Conservation (phyloP, 345 rosid species). For the Rubroshorea leprosula region DNA sequence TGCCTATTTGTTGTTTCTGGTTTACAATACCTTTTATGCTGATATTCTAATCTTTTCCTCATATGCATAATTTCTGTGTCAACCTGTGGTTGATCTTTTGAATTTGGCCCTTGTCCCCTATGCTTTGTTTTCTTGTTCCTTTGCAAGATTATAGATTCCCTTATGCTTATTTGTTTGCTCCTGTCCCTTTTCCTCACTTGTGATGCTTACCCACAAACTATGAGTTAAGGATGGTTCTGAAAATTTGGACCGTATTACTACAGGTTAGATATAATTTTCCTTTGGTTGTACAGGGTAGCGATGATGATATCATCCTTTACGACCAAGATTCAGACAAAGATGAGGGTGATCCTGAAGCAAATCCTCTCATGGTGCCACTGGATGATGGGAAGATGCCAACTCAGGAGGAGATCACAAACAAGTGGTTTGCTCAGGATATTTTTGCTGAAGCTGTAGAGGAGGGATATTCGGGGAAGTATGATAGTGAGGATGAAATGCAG, state of each 20-base stretch:
- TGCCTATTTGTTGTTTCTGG: too few species aligned
- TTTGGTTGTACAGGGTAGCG: constrained; percentile 48
- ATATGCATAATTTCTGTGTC: too few species aligned
- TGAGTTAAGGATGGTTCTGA: neutral
- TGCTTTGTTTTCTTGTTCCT: neutral
- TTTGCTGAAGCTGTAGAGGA: constrained; percentile 75
- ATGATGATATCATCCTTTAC: constrained; percentile 31
- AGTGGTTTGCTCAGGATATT: constrained; percentile 85
- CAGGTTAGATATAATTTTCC: neutral
- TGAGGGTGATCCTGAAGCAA: constrained; percentile 49
- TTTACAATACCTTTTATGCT: too few species aligned
- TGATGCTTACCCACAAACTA: neutral
- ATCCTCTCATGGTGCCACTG: constrained; percentile 76
- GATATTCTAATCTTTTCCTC: too few species aligned
- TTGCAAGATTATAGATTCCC: neutral
- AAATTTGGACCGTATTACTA: neutral
- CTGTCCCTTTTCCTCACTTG: neutral
- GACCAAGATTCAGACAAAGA: constrained; percentile 75
- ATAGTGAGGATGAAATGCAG: constrained; percentile 50
- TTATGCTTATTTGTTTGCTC: neutral
- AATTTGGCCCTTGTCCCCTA: neutral
- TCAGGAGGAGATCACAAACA: constrained; percentile 61
- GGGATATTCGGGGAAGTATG: constrained; percentile 55
- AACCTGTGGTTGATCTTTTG: too few species aligned
- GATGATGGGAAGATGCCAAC: constrained; percentile 59